Base-by-base conservation (phyloP, 2,329 filamentous ascomycete species). In the Metarhizium rileyi region DNA sequence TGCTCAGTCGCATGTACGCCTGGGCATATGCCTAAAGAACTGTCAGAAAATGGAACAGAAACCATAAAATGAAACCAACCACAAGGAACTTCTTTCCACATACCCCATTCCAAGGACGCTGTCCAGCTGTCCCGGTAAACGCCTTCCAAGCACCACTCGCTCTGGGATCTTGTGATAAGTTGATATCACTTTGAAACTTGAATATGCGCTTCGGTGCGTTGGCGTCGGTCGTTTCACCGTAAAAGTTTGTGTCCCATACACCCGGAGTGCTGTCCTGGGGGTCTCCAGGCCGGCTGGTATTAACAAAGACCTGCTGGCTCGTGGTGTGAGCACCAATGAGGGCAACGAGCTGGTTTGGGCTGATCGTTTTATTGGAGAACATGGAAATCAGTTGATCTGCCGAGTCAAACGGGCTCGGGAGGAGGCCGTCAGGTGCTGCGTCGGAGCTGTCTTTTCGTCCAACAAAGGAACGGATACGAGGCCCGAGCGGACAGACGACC, bases 261-360 rank as follows among this genome's bases (percentile, higher is more conserved):
- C 72, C 73, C 0, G 73, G 72, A 0, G 74, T 76, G 28, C 65
- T 69, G 55, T 79, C 76, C 51, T 77, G 73, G 0, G 75, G 68
- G 12, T 68, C 65, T 16, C 66, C 67, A 1, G 66, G 63, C n/a
- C 69, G 62, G 4, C 55, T 47, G 1, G 59, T 48, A 47, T 75
- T 66, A 45, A 70, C 66, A 42, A 68, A 67, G 50, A 66, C 65
- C 57, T 78, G 74, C 54, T 70, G 70, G 20, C 70, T 70, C 12
- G 70, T 68, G 1, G 71, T 71, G 57, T 80, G 76, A 0, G 76
- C 74, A 43, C 76, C 76, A 12, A 79, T 55, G 3, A 79, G 70
- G 7, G 76, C 76, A 8, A 72, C 71, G 2, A 77, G 67, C 18
- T 73, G 70, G 30, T 65, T 66, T 0, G 70, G 63, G 22, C 58